Conservation (phyloP, 2,329 filamentous ascomycete species). For the Trichoderma simmonsii region DNA sequence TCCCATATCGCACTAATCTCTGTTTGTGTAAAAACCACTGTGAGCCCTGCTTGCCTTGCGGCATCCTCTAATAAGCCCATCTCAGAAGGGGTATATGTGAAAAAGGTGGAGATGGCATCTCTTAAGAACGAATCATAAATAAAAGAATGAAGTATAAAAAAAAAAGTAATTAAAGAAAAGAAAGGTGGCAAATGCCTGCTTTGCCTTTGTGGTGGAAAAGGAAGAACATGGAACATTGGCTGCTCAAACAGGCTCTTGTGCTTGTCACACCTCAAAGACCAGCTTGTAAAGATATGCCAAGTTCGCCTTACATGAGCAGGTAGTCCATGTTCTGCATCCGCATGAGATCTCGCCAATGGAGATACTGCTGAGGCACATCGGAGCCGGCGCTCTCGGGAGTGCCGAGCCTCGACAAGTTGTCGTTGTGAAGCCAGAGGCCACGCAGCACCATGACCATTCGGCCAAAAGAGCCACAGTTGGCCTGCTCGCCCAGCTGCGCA, state of each 20-base stretch:
- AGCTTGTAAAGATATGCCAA: slow-evolving; percentile 32
- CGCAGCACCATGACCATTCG: slow-evolving; percentile 73
- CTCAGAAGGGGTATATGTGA: slow-evolving; percentile 33
- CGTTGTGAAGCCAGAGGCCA: slow-evolving; percentile 82
- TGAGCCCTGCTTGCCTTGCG: slow-evolving; percentile 36
- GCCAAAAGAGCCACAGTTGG: slow-evolving; percentile 79
- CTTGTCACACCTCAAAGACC: slow-evolving; percentile 36
- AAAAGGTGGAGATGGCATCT: slow-evolving; percentile 22
- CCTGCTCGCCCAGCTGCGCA: slow-evolving; percentile 70
- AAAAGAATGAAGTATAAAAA: slow-evolving; percentile 27
- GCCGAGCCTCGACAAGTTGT: slow-evolving; percentile 43
- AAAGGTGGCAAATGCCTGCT: slow-evolving; percentile 16
- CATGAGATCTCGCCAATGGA: slow-evolving; percentile 97
- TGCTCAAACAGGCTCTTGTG: slow-evolving; percentile 17
- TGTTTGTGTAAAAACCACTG: slow-evolving; percentile 10
- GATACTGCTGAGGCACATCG: slow-evolving; percentile 55
- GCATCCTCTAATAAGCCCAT: slow-evolving; percentile 38
- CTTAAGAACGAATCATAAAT: slow-evolving; percentile 26
- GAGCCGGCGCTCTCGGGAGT: slow-evolving; percentile 36
- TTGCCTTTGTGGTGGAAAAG: slow-evolving; percentile 9
- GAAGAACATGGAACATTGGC: slow-evolving; percentile 16
- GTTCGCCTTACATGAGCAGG: slow-evolving; percentile 68
- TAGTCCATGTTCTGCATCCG: slow-evolving; percentile 87
- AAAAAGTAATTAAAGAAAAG: slow-evolving; percentile 23
- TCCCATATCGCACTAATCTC: slow-evolving; percentile 31